A percentile compares a stretch with the other conserved stretches of the same genome.
These are phyloP conservation scores for Beauveria asiatica DNA, from an alignment of 2,329 filamentous ascomycete species.

Conservation along the genomic window DNA sequence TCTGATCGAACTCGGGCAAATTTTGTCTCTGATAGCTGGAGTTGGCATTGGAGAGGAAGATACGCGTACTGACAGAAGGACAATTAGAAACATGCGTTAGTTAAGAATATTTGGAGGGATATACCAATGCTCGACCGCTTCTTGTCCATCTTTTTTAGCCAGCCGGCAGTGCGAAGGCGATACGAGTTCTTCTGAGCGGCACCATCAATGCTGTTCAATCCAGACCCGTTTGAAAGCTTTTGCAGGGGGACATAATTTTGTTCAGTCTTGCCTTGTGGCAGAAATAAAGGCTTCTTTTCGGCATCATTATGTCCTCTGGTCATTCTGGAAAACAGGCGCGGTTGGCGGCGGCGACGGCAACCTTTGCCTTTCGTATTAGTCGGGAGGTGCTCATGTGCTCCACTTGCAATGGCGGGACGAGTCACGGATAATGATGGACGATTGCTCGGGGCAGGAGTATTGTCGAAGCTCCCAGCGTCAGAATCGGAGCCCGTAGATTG, in stretches of 20 bases:
- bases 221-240: not conserved
- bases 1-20: not conserved
- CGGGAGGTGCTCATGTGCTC: not conserved
- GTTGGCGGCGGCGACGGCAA: not conserved
- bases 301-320: not conserved
- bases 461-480: conserved; percentile 22
- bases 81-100: not conserved
- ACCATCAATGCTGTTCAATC: not conserved
- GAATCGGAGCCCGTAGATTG: not conserved
- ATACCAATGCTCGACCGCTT: not conserved
- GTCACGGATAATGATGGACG: conserved; percentile 20
- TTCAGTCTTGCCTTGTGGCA: not conserved
- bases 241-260: not conserved
- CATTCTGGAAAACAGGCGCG: not conserved
- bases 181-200: not conserved
- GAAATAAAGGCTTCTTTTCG: not conserved
- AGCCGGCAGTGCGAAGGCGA: not conserved
- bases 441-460: conserved; percentile 24
- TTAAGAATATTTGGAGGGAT: not conserved
- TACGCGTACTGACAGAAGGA: not conserved
- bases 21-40: not conserved
- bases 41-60: not conserved
- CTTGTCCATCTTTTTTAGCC: not conserved
- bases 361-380: not conserved
- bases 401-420: not conserved